phyloP scores from a whole-genome alignment of 768 basidiomycete species.

The Dentipellis sp. region DNA sequence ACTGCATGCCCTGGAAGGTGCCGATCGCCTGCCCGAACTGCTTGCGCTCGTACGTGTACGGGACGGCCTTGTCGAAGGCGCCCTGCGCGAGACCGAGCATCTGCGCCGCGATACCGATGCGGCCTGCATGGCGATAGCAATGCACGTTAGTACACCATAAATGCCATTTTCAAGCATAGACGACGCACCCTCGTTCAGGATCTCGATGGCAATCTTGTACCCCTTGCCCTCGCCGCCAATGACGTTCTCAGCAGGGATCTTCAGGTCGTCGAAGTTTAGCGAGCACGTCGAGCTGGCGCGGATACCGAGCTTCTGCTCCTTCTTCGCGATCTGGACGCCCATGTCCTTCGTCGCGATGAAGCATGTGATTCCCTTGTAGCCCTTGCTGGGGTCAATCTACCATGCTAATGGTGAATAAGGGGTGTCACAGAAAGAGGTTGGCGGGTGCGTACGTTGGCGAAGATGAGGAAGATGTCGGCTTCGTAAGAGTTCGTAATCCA shows the following conservation, averaged over 20 bases:
- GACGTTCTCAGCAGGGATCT: slow-evolving; percentile 77
- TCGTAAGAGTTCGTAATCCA: slow-evolving; percentile 97
- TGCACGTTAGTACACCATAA: neutral
- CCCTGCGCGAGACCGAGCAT: slow-evolving; percentile 98
- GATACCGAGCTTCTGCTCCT: slow-evolving; percentile 97
- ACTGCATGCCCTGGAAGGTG: slow-evolving; percentile 92
- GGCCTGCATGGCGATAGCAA: slow-evolving; percentile 32
- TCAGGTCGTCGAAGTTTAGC: slow-evolving; percentile 90
- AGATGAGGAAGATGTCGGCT: slow-evolving; percentile 87
- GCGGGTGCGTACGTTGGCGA: slow-evolving; percentile 69
- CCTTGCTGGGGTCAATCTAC: slow-evolving; percentile 78
- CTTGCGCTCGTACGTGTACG: slow-evolving; percentile 86
- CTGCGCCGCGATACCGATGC: slow-evolving; percentile 96
- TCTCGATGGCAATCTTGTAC: slow-evolving; percentile 97
- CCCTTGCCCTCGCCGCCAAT: slow-evolving; percentile 89
- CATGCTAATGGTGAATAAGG: neutral
- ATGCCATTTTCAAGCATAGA: neutral
- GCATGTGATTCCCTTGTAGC: slow-evolving; percentile 99
- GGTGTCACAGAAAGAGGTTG: neutral
- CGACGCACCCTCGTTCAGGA: slow-evolving; percentile 74
- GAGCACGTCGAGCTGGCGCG: slow-evolving; percentile 93
- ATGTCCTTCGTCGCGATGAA: slow-evolving; percentile 94
- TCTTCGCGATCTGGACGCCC: slow-evolving; percentile 96
- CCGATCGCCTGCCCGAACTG: slow-evolving; percentile 95
- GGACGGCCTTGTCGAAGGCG: slow-evolving; percentile 91